A percentile compares a stretch with the other conserved stretches of the same genome.
These are phyloP conservation scores for Exsudoporus frostii DNA, from an alignment of 768 basidiomycete species.

Conservation along the genomic window DNA sequence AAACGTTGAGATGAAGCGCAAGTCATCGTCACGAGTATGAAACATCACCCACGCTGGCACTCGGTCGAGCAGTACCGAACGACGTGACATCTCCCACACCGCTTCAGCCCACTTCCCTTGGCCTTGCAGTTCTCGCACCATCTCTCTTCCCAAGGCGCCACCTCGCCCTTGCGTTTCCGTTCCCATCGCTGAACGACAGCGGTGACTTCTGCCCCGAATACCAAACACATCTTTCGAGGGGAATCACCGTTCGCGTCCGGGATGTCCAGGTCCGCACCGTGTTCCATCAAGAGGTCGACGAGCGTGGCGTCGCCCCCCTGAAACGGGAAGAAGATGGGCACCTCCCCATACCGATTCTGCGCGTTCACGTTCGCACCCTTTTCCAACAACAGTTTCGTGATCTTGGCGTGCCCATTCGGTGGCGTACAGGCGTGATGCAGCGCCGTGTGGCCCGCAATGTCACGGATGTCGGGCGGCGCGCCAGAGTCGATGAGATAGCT, in stretches of 20 bases:
- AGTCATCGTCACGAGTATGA: neutral
- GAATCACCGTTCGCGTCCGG: conserved; percentile 38
- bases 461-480: conserved; percentile 38
- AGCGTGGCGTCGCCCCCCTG: conserved; percentile 31
- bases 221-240: conserved; percentile 30
- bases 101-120: conserved; percentile 34
- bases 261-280: conserved; percentile 43
- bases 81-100: conserved; percentile 44
- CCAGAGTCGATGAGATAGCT: conserved; percentile 41
- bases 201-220: conserved; percentile 42
- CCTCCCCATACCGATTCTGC: conserved; percentile 47
- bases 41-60: conserved; percentile 48
- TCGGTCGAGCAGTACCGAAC: conserved; percentile 51
- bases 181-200: conserved; percentile 47
- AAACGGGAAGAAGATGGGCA: conserved; percentile 37
- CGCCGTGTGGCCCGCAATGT: conserved; percentile 49
- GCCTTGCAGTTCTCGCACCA: conserved; percentile 40
- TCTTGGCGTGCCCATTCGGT: conserved; percentile 20
- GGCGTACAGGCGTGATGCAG: conserved; percentile 44
- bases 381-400: conserved; percentile 41
- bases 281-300: conserved; percentile 48
- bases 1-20: neutral
- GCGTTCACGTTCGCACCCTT: conserved; percentile 48
- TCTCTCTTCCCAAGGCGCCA: conserved; percentile 41
- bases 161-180: conserved; percentile 42